Percentiles rank a stretch among this genome's conserved stretches.
phyloP scores from a whole-genome alignment of 345 rosid genomes.

The Eucalyptus pauciflora region DNA sequence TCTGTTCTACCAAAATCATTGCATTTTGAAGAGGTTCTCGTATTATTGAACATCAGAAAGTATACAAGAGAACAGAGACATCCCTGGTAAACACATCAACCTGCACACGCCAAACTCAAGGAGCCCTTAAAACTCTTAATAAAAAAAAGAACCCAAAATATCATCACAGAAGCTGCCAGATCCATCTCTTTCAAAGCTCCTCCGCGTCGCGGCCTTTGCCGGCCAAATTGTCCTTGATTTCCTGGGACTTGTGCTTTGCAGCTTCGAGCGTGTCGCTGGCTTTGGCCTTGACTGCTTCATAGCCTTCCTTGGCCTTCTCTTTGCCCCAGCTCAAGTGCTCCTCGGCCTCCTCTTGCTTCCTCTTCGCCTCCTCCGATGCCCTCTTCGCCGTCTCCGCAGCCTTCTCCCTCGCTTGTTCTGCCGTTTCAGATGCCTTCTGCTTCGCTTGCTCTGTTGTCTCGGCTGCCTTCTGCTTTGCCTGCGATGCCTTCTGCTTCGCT shows the following conservation, averaged over 20 bases:
- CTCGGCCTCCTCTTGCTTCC: not conserved
- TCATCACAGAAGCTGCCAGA: not conserved
- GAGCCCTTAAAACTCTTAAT: not conserved
- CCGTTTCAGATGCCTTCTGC: not conserved
- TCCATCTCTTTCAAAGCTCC: constrained; percentile 3
- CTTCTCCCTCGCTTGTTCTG: constrained; percentile 6
- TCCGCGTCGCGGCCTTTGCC: not conserved
- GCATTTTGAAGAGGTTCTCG: not conserved
- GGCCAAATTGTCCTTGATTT: not conserved
- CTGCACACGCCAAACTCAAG: not conserved
- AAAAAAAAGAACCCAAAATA: not conserved
- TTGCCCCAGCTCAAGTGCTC: constrained; percentile 17
- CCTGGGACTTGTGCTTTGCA: constrained; percentile 1
- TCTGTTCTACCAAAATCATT: not conserved
- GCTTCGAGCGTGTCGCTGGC: constrained; percentile 1
- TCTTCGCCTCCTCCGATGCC: not conserved
- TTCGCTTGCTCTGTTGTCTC: not conserved
- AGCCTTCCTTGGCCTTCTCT: constrained; percentile 16
- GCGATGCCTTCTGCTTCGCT: constrained; percentile 12
- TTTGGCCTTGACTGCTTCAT: constrained; percentile 10
- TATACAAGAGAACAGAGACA: not conserved
- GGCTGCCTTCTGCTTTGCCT: constrained; percentile 1
- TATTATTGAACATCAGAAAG: not conserved
- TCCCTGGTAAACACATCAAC: not conserved
- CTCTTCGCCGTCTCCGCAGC: not conserved